Evolutionary conservation across 2,329 filamentous ascomycete species (phyloP), one percentile per base, ranked within the genome.

Genomic region (Verticillium longisporum): DNA sequence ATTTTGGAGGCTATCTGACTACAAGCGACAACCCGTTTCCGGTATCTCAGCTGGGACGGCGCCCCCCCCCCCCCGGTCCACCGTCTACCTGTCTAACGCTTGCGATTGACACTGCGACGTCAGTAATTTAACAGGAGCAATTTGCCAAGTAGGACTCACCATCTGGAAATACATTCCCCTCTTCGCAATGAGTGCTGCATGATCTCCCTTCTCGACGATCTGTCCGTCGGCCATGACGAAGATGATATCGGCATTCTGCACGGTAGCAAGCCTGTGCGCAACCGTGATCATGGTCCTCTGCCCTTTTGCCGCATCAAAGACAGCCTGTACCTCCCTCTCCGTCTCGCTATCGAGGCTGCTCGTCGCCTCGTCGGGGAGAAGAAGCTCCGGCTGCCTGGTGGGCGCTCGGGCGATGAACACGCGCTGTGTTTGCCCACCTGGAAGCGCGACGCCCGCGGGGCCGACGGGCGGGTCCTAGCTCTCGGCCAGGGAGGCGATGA

Each of bases 321-420:
- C 63, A 4, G 62, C 62, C 38, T 85, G 78, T 7, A 91, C 79
- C 3, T 83, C 56, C 37, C 78, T 76, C 67, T 86, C 84, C 0
- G 78, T 81, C 63, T 83, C 76, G 1, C 81, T 81, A 61, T 86
- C 83, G 0, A 87, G 73, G 36, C 78, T 80, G 1, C 76, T 80
- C 0, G 83, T 86, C 2, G 84, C 83, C 68, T 87, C 83, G 57
- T 87, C 84, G 0, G 87, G 74, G 0, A 87, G 70, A 1, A 86
- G 70, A 1, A 87, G 66, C 6, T 68, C 67, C 0, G 83, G 83
- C 4, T 78, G 76, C 3, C 82, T 76, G 3, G 85, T 74, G 14
- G 86, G 72, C 0, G 82, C 83, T 4, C 83, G 74, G 0, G 83
- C 83, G 41, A 86, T 81, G 0, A 80, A 82, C 3, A 86, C 72